Evolutionary conservation across 1,284 basidiomycete species (phyloP).

Genomic region (Abortiporus biennis): DNA sequence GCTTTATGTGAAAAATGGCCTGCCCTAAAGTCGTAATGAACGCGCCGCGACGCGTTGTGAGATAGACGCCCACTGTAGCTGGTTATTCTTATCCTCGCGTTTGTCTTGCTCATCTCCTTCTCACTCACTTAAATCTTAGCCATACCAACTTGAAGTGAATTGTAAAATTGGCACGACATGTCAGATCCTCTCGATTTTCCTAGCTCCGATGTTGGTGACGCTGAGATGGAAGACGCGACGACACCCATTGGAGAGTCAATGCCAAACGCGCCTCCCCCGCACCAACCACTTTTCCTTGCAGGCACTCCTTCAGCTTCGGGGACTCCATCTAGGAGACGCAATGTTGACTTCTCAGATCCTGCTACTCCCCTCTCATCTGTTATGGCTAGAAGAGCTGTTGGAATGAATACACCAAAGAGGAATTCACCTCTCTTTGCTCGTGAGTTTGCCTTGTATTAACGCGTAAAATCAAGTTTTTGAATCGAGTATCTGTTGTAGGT

Average conservation of each 20-base stretch:
- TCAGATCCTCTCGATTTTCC: conserved; percentile 71
- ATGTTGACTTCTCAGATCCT: conserved; percentile 13
- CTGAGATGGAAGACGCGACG: conserved; percentile 45
- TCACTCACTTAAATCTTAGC: conserved; percentile 1
- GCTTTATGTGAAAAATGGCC: no score
- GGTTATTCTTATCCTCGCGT: neutral
- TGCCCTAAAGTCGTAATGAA: conserved; percentile 16
- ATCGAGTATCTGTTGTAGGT: conserved; percentile 23
- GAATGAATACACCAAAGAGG: conserved; percentile 45
- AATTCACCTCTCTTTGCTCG: conserved; percentile 51
- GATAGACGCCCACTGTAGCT: no score
- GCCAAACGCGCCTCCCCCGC: conserved; percentile 34
- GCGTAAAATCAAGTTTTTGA: no score
- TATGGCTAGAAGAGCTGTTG: conserved; percentile 57
- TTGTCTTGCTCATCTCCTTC: neutral
- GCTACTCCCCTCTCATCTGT: conserved; percentile 36
- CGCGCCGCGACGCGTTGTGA: conserved; percentile 15
- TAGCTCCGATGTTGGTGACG: conserved; percentile 50
- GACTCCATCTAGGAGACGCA: conserved; percentile 38
- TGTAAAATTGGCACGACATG: conserved; percentile 34
- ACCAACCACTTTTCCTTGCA: conserved; percentile 50
- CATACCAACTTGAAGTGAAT: neutral
- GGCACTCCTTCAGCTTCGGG: conserved; percentile 53
- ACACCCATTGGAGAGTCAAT: conserved; percentile 33
- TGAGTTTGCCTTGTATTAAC: conserved; percentile 24